phyloP scores from a whole-genome alignment of 176 grass and related monocot species.

The Raddia distichophylla region DNA sequence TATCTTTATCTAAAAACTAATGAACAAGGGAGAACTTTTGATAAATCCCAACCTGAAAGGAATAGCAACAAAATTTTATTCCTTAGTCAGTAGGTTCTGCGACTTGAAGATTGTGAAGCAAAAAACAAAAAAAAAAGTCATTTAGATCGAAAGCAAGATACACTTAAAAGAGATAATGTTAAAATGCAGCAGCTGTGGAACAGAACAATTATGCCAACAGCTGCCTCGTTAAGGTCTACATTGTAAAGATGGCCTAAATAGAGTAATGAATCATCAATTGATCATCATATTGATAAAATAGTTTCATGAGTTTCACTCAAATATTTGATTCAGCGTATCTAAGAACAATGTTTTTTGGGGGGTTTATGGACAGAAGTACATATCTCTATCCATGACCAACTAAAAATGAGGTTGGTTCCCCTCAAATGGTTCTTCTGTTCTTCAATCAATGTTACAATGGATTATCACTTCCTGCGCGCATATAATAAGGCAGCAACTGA shows the following conservation, averaged over 20 bases:
- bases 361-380: constrained; percentile 31
- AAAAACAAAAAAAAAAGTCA: not conserved
- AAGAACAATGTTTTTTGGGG: constrained; percentile 1
- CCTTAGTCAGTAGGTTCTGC: not conserved
- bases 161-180: not conserved
- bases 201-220: not conserved
- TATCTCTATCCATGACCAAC: constrained; percentile 23
- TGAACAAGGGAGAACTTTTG: not conserved
- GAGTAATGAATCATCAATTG: constrained; percentile 25
- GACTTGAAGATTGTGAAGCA: not conserved
- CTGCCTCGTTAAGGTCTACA: constrained; percentile 10
- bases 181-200: not conserved
- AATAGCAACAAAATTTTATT: not conserved
- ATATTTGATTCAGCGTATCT: constrained; percentile 29
- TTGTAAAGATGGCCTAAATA: not conserved
- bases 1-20: not conserved
- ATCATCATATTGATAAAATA: constrained; percentile 11
- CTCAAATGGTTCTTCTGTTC: not conserved
- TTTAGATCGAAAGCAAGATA: not conserved
- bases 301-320: constrained; percentile 28
- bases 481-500: constrained; percentile 62
- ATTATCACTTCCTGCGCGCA: constrained; percentile 56
- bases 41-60: not conserved
- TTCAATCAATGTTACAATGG: constrained; percentile 10
- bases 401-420: constrained; percentile 39